These are phyloP conservation scores for Polygonum aviculare DNA, from an alignment of 148 eudicot genomes.

Conservation along the genomic window DNA sequence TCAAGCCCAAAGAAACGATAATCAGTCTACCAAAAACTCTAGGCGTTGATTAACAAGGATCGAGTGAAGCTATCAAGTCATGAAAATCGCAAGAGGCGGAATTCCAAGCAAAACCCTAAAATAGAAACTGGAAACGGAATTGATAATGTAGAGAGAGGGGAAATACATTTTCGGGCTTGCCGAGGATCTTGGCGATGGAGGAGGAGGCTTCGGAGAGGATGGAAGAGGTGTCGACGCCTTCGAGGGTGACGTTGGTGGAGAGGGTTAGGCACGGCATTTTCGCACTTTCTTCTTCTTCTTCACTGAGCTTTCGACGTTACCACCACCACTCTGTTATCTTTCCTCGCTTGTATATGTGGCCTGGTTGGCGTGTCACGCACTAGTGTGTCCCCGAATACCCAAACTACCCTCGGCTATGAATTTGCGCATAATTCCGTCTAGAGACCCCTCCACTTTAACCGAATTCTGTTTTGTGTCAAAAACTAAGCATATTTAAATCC, in stretches of 20 bases:
- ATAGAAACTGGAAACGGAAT: background rate
- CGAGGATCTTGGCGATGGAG: constrained; percentile 58
- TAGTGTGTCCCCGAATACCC: too few species aligned
- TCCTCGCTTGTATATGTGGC: background rate
- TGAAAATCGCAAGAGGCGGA: background rate
- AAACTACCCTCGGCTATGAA: too few species aligned
- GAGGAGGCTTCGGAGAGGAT: constrained; percentile 84
- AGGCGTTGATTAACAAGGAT: background rate
- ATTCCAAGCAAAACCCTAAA: background rate
- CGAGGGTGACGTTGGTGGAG: constrained; percentile 75
- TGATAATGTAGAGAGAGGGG: background rate
- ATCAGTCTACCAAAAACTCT: background rate
- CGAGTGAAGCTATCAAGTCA: background rate
- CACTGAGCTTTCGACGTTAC: background rate
- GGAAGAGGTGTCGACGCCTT: constrained; percentile 73
- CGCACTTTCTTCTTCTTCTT: background rate
- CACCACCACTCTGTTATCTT: background rate
- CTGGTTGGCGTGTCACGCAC: too few species aligned
- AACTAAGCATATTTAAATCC: too few species aligned
- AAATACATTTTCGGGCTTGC: constrained; percentile 65
- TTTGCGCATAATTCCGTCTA: too few species aligned
- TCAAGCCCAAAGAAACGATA: background rate
- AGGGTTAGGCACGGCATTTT: constrained; percentile 86
- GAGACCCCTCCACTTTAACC: too few species aligned
- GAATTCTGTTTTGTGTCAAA: too few species aligned